Evolutionary conservation across 73 alveolate genomes (phyloP).

Genomic region (Paramecium sexaurelia): DNA sequence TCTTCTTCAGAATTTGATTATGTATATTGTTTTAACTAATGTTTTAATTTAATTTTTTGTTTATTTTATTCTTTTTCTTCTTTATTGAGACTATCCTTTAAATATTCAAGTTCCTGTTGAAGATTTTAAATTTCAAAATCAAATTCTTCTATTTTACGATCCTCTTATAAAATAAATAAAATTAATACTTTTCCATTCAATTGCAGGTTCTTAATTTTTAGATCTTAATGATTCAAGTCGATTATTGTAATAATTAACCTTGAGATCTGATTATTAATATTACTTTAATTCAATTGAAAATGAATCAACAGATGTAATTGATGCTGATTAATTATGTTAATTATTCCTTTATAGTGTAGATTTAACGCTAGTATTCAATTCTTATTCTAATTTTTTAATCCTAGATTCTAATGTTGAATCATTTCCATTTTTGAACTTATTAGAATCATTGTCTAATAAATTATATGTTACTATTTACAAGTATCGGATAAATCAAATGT

Average conservation of each 20-base stretch:
- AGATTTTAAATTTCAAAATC: slow-evolving; percentile 33
- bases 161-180: neutral
- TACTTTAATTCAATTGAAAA: neutral
- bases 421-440: neutral
- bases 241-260: neutral
- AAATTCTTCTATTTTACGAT: slow-evolving; percentile 16
- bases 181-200: slow-evolving; percentile 20
- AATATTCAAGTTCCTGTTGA: neutral
- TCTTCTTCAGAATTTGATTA: neutral
- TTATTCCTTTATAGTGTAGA: neutral
- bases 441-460: neutral
- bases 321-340: neutral
- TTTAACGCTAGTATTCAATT: slow-evolving; percentile 1
- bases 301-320: slow-evolving; percentile 38
- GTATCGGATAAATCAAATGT: slow-evolving; percentile 47
- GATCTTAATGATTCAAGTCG: slow-evolving; percentile 6
- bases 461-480: neutral
- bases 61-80: neutral
- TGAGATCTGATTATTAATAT: neutral
- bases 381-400: neutral
- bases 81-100: neutral
- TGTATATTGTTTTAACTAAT: neutral
- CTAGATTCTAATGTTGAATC: slow-evolving; percentile 48
- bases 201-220: slow-evolving; percentile 2
- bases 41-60: neutral